Percentiles rank a stretch among this genome's conserved stretches.
phyloP scores from a whole-genome alignment of 2,329 filamentous ascomycete species.

The Diaporthe aspalathi region DNA sequence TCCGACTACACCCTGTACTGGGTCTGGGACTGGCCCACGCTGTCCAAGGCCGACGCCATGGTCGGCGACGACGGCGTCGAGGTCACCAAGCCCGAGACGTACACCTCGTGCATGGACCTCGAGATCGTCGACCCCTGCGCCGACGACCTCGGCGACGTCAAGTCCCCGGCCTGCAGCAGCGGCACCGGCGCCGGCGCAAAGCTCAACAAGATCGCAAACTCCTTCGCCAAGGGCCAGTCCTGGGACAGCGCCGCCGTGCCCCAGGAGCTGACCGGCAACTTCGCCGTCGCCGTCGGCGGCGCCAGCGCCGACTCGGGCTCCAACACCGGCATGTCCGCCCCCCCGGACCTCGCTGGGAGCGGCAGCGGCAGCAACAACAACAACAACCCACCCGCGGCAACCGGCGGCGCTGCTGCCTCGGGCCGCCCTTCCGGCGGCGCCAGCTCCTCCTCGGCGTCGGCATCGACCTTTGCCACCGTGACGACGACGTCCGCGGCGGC shows the following conservation, averaged over 20 bases:
- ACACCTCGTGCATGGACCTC: constrained; percentile 59
- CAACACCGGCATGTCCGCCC: constrained; percentile 38
- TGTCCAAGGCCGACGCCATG: constrained; percentile 51
- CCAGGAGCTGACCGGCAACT: constrained; percentile 58
- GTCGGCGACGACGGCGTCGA: constrained; percentile 49
- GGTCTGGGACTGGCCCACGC: constrained; percentile 93
- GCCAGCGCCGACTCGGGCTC: constrained; percentile 34
- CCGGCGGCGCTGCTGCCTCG: background rate
- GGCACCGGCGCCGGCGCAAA: constrained; percentile 45
- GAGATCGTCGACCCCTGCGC: constrained; percentile 47
- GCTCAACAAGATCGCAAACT: constrained; percentile 41
- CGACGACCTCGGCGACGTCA: constrained; percentile 53
- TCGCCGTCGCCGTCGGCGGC: constrained; percentile 53
- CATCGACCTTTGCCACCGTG: constrained; percentile 37
- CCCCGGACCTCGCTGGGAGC: constrained; percentile 28
- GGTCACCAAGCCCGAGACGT: constrained; percentile 49
- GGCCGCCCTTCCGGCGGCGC: constrained; percentile 8
- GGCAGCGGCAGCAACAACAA: background rate
- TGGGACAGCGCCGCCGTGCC: constrained; percentile 58
- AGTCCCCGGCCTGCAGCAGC: constrained; percentile 50
- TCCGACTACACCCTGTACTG: constrained; percentile 87
- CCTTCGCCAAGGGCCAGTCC: constrained; percentile 53
- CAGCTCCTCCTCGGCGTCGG: background rate
- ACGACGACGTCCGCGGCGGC: constrained; percentile 34
- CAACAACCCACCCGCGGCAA: background rate